Evolutionary conservation across 2,329 filamentous ascomycete species (phyloP), one percentile per base, ranked within the genome.

Genomic region (Hymenoscyphus scutula): DNA sequence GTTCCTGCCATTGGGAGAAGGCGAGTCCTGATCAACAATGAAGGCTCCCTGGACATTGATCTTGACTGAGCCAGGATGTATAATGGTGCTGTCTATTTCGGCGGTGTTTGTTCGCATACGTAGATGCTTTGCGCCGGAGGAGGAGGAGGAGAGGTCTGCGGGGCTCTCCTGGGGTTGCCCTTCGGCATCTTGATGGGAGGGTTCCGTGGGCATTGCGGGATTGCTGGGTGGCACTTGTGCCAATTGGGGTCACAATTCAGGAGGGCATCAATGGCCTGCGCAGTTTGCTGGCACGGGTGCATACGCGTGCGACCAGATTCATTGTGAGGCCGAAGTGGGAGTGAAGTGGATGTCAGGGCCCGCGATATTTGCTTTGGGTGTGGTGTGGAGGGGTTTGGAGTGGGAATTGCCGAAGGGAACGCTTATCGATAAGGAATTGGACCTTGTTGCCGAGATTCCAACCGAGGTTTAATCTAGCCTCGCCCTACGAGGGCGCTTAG

Each of bases 1-100:
- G 53, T 69, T 68, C 27, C 64, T 68, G 60, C 77, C 74, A 48
- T 79, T 78, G 61, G 85, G 78, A 56, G 82, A 85, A 23, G 76
- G 76, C 3, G 83, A 81, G 69, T 91, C 89, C 65, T 94, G 89
- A 74, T 97, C 92, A 71, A 97, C 92, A 68, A 99, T 98, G 74
- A 97, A 97, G 45, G 95, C 95, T 73, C 94, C 95, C 75, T 92
- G 88, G 68, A 98, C 94, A 75, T 99, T 98, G 80, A 99, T 98
- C 78, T 91, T 89, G 72, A 97, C 92, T 15, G 90, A 84, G 27
- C 86, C 86, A 1, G 86, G 86, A 70, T 84, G 83, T 60, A 78
- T 83, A 71, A 89, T 75, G 3, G 73, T 75, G 63, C 67, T 74
- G 54, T 75, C 73, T 56, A 75, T 75, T 58, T 75, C 73, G 3